Conservation (phyloP, 306 rosid species). For the Senna tora region DNA sequence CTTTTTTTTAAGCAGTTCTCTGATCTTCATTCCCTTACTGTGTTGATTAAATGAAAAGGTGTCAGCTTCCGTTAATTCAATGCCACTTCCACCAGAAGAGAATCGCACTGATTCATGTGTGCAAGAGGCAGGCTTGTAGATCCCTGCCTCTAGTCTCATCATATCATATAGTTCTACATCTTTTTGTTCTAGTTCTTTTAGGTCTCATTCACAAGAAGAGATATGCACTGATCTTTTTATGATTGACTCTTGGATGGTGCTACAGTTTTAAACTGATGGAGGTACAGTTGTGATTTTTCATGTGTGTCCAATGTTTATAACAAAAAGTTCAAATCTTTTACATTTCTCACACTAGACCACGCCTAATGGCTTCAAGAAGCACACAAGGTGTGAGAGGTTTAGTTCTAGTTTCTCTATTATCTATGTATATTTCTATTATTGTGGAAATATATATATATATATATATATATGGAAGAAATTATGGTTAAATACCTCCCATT, state of each 20-base stretch:
- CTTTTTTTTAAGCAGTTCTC: neutral
- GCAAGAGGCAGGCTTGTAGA: slow-evolving; percentile 5
- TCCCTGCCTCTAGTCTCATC: neutral
- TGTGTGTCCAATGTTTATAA: too few species aligned
- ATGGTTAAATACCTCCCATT: neutral
- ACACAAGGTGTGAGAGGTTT: neutral
- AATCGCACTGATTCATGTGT: neutral
- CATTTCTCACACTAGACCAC: too few species aligned
- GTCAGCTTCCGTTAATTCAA: slow-evolving; percentile 1
- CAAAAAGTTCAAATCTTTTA: too few species aligned
- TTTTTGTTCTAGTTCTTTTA: neutral
- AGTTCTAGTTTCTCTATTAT: neutral
- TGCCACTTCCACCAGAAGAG: neutral
- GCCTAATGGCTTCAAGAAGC: neutral
- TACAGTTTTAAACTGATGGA: neutral
- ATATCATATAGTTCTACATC: slow-evolving; percentile 9
- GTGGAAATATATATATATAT: neutral
- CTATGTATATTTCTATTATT: neutral
- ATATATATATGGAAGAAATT: neutral
- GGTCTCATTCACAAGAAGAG: neutral
- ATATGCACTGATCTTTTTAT: neutral
- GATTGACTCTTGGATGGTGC: neutral
- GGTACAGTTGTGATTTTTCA: neutral
- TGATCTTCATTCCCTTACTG: neutral
- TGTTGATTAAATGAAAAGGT: neutral